Evolutionary conservation across 441 rosid genomes (phyloP).

Genomic region (Brassica balearica): DNA sequence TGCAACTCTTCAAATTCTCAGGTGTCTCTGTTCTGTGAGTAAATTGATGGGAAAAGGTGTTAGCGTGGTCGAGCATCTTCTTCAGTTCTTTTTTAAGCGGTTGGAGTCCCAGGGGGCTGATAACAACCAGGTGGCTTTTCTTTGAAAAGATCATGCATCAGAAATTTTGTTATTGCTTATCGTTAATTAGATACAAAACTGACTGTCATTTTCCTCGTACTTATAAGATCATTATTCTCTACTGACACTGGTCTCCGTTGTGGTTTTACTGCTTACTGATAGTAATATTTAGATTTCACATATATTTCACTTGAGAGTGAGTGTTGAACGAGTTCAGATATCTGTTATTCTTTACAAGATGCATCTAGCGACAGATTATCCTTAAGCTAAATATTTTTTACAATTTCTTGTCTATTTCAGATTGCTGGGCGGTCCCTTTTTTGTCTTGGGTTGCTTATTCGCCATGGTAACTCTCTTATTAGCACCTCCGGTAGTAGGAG

Average conservation of each 20-base stretch:
- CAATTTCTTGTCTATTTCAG: conserved; percentile 52
- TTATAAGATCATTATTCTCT: conserved; percentile 22
- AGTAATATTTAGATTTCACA: conserved; percentile 1
- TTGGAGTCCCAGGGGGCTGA: conserved; percentile 76
- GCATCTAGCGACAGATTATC: conserved; percentile 11
- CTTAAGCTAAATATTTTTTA: conserved; percentile 48
- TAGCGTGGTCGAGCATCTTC: conserved; percentile 79
- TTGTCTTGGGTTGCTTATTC: conserved; percentile 97
- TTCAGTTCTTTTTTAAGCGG: conserved; percentile 88
- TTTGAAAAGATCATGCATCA: conserved; percentile 15
- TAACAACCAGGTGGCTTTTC: conserved; percentile 81
- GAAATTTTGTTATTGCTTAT: background rate
- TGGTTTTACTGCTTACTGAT: conserved; percentile 23
- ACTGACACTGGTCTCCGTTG: conserved; percentile 18
- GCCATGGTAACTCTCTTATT: conserved; percentile 88
- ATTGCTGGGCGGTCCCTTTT: conserved; percentile 91
- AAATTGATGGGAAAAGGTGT: conserved; percentile 79
- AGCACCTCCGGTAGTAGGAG: conserved; percentile 56
- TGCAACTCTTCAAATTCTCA: conserved; percentile 44
- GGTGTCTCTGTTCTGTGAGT: conserved; percentile 95
- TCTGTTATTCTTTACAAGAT: conserved; percentile 12
- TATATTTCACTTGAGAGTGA: conserved; percentile 18
- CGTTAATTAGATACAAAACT: conserved; percentile 9
- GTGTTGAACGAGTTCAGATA: conserved; percentile 28
- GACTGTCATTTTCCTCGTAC: conserved; percentile 18